These are phyloP conservation scores for Avena eriantha DNA, from an alignment of 176 grass and related monocot genomes.

Conservation along the genomic window DNA sequence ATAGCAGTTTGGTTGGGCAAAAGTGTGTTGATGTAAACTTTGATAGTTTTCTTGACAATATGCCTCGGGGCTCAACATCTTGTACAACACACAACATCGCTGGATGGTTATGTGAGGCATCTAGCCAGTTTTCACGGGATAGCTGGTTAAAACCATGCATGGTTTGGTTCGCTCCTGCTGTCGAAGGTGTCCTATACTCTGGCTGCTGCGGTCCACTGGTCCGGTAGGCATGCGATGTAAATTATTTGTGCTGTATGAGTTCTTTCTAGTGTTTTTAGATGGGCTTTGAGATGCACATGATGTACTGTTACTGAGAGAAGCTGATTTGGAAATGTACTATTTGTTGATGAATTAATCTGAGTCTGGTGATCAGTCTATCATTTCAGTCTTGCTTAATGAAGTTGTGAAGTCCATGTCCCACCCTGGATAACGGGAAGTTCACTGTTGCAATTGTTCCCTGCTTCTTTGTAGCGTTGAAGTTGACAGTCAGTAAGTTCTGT, in stretches of 20 bases:
- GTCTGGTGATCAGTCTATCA: not conserved
- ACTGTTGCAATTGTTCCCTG: not conserved
- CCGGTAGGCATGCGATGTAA: constrained; percentile 30
- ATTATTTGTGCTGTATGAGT: constrained; percentile 35
- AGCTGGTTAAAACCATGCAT: not conserved
- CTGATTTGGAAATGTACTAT: not conserved
- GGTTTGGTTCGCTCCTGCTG: not conserved
- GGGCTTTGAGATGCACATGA: constrained; percentile 33
- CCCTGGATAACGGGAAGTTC: not conserved
- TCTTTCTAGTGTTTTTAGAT: constrained; percentile 25
- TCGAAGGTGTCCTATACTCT: not conserved
- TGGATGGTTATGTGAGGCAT: constrained; percentile 29
- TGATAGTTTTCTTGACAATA: not conserved
- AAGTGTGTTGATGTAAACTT: constrained; percentile 28
- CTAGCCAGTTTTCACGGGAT: not conserved
- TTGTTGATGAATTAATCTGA: not conserved
- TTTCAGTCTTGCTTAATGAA: not conserved
- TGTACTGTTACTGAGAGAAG: constrained; percentile 10
- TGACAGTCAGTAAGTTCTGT: not conserved
- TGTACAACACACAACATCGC: constrained; percentile 17
- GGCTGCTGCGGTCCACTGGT: not conserved
- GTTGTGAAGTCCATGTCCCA: not conserved
- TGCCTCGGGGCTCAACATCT: not conserved
- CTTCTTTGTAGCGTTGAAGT: not conserved
- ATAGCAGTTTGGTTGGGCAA: not conserved